Evolutionary conservation across 1,284 basidiomycete species (phyloP).

Genomic region (Pseudozyma tsukubaensis): DNA sequence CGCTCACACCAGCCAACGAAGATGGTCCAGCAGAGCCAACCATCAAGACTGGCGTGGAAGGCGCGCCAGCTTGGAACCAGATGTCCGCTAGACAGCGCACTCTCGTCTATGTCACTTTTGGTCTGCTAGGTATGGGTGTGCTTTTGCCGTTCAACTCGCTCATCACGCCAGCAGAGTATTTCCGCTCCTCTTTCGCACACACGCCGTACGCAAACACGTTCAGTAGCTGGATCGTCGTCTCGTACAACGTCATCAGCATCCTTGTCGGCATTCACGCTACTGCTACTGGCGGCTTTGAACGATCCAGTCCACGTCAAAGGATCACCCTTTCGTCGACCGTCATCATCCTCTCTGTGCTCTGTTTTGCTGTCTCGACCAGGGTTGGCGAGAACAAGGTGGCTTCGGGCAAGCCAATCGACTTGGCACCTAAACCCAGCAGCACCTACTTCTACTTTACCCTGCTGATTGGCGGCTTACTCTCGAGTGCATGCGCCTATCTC

Average conservation of each 20-base stretch:
- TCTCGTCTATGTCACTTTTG: constrained; percentile 45
- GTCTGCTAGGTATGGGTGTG: constrained; percentile 49
- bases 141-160: constrained; percentile 59
- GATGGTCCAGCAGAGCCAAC: constrained; percentile 38
- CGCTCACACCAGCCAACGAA: constrained; percentile 16
- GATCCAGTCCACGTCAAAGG: constrained; percentile 40
- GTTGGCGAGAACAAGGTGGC: constrained; percentile 2
- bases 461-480: constrained; percentile 39
- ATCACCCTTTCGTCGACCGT: constrained; percentile 34
- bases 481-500: constrained; percentile 56
- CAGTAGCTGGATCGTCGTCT: constrained; percentile 60
- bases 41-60: constrained; percentile 49
- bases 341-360: constrained; percentile 40
- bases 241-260: constrained; percentile 60
- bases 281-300: constrained; percentile 47
- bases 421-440: constrained; percentile 10
- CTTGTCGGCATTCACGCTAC: constrained; percentile 54
- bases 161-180: constrained; percentile 65
- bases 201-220: constrained; percentile 52
- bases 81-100: constrained; percentile 31
- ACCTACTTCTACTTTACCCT: constrained; percentile 50
- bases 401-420: neutral
- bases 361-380: constrained; percentile 41
- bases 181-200: constrained; percentile 46
- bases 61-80: constrained; percentile 40